Evolutionary conservation across 2,329 filamentous ascomycete species (phyloP), one percentile per base, ranked within the genome.

Genomic region (Pseudogymnoascus sp.): DNA sequence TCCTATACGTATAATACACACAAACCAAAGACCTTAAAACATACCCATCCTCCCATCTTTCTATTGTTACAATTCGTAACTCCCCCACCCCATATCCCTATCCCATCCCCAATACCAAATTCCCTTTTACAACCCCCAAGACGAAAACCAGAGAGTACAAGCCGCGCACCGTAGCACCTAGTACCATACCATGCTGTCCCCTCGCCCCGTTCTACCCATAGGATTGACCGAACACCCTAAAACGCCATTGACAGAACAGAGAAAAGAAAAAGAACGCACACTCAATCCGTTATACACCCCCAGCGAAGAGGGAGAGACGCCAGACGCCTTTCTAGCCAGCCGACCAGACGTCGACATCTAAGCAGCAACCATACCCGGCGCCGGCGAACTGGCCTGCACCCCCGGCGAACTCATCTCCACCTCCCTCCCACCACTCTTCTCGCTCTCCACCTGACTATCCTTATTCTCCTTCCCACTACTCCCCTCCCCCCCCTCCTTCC

Each of bases 401-500:
- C 68, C 67, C 14, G 64, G 62, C 45, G 77, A 78, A 63, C 80
- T 82, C 77, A 82, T 84, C 68, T 88, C 85, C 70, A 84, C 84
- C 36, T 81, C 79, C 69, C 81, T 85, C 75, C 82, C 79, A 69
- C 84, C 86, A 34, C 25, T 28, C 76, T 83, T 80, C 69, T 85
- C 79, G 65, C 79, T 85, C 70, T 81, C 81, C 60, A 83, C 79
- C 43, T 79, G 78, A 62, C 69, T 75, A 68, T 85, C 84, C 71
- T 85, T 84, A 72, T 86, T 85, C 73, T 88, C 83, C 74, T 90
- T 86, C 71, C 80, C 83, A 77, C 83, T 86, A 71, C 80, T 75
- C 11, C 75, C 77, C 66, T 41, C 37, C 36, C 14, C 13, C 2
- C 14, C 36, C 14, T 2, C 36, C 14, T 36, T 14, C 36, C 36